Percentiles rank a stretch among this genome's conserved stretches.
Conservation (phyloP, 768 basidiomycete genomes). For the Asterophora parasitica region DNA sequence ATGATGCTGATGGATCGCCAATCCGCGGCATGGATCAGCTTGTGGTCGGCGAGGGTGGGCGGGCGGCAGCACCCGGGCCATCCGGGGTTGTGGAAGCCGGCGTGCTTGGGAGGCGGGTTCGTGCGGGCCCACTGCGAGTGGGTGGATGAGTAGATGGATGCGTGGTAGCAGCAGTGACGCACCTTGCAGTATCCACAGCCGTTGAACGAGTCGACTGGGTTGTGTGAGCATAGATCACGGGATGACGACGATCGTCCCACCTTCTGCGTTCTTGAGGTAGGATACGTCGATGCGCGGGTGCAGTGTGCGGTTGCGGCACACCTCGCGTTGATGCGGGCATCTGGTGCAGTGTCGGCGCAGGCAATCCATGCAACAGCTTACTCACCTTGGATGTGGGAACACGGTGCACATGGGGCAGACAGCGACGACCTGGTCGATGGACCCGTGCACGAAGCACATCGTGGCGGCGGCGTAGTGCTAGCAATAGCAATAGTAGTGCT, state of each 20-base stretch:
- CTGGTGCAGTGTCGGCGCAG: no score
- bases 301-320: slow-evolving; percentile 66
- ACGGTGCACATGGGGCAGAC: slow-evolving; percentile 86
- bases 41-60: slow-evolving; percentile 54
- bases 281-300: slow-evolving; percentile 78
- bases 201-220: slow-evolving; percentile 71
- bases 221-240: slow-evolving; percentile 13
- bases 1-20: slow-evolving; percentile 78
- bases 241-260: slow-evolving; percentile 34
- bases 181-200: slow-evolving; percentile 93
- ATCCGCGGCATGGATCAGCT: slow-evolving; percentile 64
- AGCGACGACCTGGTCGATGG: slow-evolving; percentile 60
- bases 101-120: slow-evolving; percentile 47
- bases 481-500: no score
- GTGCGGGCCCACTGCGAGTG: slow-evolving; percentile 63
- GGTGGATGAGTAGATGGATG: slow-evolving; percentile 16
- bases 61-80: slow-evolving; percentile 92
- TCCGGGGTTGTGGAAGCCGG: slow-evolving; percentile 64
- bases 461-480: no score
- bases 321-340: slow-evolving; percentile 72
- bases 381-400: slow-evolving; percentile 61
- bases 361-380: no score
- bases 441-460: slow-evolving; percentile 75
- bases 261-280: slow-evolving; percentile 85
- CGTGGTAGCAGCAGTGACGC: slow-evolving; percentile 19